phyloP scores from a whole-genome alignment of 1,284 basidiomycete species.

The Tilletia indica region DNA sequence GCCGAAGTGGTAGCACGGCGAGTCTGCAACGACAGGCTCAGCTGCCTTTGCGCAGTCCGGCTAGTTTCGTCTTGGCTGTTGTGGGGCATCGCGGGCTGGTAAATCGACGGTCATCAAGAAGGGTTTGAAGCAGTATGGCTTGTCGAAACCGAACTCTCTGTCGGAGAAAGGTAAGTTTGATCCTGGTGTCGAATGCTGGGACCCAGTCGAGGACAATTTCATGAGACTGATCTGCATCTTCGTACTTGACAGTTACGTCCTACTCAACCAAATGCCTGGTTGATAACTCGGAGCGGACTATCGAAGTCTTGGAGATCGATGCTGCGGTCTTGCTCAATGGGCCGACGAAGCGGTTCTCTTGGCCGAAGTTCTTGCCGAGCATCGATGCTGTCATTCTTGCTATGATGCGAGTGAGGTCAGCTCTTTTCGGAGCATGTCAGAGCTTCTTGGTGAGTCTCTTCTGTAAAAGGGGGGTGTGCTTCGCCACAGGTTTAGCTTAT shows the following conservation, averaged over 20 bases:
- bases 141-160: conserved; percentile 43
- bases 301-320: conserved; percentile 51
- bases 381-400: conserved; percentile 52
- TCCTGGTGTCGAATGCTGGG: too few relatives aligned
- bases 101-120: conserved; percentile 51
- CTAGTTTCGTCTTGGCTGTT: conserved; percentile 49
- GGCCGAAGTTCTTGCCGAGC: conserved; percentile 45
- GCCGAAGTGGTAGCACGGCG: conserved; percentile 45
- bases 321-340: conserved; percentile 44
- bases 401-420: conserved; percentile 47
- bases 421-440: conserved; percentile 50
- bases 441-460: conserved; percentile 31
- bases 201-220: too few relatives aligned
- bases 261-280: conserved; percentile 50
- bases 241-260: conserved; percentile 33
- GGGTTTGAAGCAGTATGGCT: conserved; percentile 47
- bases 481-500: too few relatives aligned
- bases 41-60: conserved; percentile 40
- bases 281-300: conserved; percentile 46
- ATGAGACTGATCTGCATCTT: neutral
- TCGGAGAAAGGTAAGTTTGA: conserved; percentile 33
- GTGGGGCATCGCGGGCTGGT: conserved; percentile 43
- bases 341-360: conserved; percentile 45
- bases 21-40: conserved; percentile 47
- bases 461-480: too few relatives aligned